Evolutionary conservation across 164 flowering plant species (phyloP).

Genomic region (Vitis rotundifolia): DNA sequence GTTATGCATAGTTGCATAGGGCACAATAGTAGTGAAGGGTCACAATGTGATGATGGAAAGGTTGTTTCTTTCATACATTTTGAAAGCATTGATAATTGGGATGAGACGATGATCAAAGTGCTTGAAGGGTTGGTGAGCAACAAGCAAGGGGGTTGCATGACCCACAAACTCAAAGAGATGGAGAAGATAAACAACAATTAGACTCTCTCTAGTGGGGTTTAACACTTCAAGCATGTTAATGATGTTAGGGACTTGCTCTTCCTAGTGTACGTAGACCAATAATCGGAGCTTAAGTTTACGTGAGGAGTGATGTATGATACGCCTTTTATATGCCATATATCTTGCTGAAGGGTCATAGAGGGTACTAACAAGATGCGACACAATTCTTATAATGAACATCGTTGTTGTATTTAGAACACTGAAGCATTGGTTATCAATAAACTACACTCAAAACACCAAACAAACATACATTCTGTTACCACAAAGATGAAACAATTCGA

Average conservation of each 20-base stretch:
- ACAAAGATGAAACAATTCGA: too few species aligned
- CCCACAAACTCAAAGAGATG: conserved; percentile 30
- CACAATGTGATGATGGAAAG: conserved; percentile 22
- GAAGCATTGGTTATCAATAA: not conserved
- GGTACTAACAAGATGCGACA: not conserved
- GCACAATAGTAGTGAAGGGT: conserved; percentile 40
- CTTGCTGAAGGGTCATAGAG: conserved; percentile 11
- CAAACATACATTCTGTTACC: too few species aligned
- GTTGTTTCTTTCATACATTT: conserved; percentile 26
- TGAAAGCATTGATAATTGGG: conserved; percentile 36
- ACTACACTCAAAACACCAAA: not conserved
- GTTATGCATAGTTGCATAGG: conserved; percentile 38
- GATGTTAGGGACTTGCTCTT: conserved; percentile 9
- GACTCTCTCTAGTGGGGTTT: conserved; percentile 18
- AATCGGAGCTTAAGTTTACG: conserved; percentile 2
- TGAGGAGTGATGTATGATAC: not conserved
- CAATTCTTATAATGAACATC: not conserved
- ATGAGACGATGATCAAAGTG: conserved; percentile 28
- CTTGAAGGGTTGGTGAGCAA: not conserved
- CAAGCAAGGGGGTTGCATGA: conserved; percentile 11
- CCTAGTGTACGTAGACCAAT: conserved; percentile 5
- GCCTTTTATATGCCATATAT: conserved; percentile 5
- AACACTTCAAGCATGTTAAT: conserved; percentile 18
- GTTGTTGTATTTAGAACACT: not conserved
- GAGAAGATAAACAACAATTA: conserved; percentile 22